Evolutionary conservation across 148 eudicot species (phyloP).

Genomic region (Dysphania ambrosioides): DNA sequence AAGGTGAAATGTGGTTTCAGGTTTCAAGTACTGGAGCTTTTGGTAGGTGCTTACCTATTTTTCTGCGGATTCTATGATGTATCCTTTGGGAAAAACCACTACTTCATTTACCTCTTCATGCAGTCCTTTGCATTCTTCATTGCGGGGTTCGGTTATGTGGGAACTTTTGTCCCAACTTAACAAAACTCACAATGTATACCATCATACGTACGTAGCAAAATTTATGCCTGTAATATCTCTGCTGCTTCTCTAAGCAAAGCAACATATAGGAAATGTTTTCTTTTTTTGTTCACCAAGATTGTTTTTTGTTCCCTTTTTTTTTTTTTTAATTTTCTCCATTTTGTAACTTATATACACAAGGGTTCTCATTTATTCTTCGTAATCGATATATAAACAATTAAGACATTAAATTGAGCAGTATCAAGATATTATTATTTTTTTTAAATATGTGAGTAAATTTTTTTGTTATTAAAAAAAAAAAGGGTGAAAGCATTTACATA

Average conservation of each 20-base stretch:
- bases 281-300: too few species aligned
- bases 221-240: background rate
- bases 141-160: constrained; percentile 69
- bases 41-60: constrained; percentile 55
- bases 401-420: background rate
- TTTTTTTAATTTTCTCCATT: background rate
- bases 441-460: too few species aligned
- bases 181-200: background rate
- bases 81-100: constrained; percentile 45
- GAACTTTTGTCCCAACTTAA: constrained; percentile 49
- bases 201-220: background rate
- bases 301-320: background rate
- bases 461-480: too few species aligned
- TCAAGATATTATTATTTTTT: too few species aligned
- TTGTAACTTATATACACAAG: constrained; percentile 1
- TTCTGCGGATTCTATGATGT: constrained; percentile 65
- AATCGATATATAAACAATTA: background rate
- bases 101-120: constrained; percentile 65
- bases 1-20: constrained; percentile 27
- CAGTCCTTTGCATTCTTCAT: constrained; percentile 67
- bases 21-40: constrained; percentile 45
- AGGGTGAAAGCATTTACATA: too few species aligned
- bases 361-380: constrained; percentile 1
- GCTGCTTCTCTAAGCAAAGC: background rate
- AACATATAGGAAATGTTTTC: background rate